Evolutionary conservation across 176 grass and related monocot genomes (phyloP), one percentile per base, ranked within the genome.

Genomic region (Bolboschoenus planiculmis): DNA sequence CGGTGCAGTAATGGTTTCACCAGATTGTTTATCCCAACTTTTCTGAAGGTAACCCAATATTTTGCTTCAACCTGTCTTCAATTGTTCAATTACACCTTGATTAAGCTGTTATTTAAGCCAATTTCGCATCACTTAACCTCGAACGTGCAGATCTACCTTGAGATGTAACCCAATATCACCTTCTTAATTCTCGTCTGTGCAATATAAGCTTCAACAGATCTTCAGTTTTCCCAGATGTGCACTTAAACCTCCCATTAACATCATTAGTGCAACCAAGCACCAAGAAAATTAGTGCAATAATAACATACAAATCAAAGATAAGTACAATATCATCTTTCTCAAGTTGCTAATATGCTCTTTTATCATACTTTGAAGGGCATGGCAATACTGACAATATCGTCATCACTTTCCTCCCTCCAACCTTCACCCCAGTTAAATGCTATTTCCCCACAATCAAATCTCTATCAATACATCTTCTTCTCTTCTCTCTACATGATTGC

Each of bases 401-500:
- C 92, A 66, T 91, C 92, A 42, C 10, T 94, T 83, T 81, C 92
- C 77, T 83, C 67, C 39, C 79, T 94, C 66, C 91, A 85, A 65
- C 92, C 85, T 68, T 84, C 85, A 73, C 35, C 85, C 23, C 92
- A 93, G 79, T 53, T 33, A 18, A 66, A 66, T 78, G 81, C 77
- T 73, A 51, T 84, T 79, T 89, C 87, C 50, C 89, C 90, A 84
- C 89, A 88, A 84, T 64, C 90, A 84, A 81, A 76, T 59, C 20
- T 88, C 77, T 62, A 88, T 85, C 88, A 97, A 81, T 88, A 89
- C 84, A 82, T 79, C 56, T 90, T 95, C 88, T 98, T 93, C 58
- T 10, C 83, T 11, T 90, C 90, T 36, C 95, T 98, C 53, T 98
- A 98, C 81, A 89, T 95, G 89, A 90, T 95, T 61, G 92, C 95